Base-by-base conservation (phyloP, 129 eudicot species). In the Logfia minima region DNA sequence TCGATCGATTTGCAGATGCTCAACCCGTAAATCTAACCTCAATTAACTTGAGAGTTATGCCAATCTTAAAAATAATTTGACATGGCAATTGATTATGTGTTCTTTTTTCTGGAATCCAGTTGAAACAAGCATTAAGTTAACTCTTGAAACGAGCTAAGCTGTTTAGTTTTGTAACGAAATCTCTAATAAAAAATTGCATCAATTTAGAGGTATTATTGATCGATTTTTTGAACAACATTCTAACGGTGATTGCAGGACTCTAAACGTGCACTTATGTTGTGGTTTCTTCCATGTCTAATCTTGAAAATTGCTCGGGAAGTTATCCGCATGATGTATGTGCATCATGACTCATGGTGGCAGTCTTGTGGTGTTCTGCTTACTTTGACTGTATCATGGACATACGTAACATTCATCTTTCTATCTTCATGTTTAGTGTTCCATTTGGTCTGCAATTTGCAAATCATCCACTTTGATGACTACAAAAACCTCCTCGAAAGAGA, bases 381-480 rank as follows among this genome's bases (percentile, higher is more conserved):
- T 34, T 86, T 87, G 60, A 66, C 89, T 8, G 43, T 89, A 0
- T 81, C 96, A 61, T 92, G 96, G 93, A 79, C 89, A 9, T 92
- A 89, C 6, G 80, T 83, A 41, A 84, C 90, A 8, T 75, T 74
- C 48, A 86, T 89, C 63, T 85, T 83, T 75, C 68, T 92, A 64
- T 82, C 96, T 35, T 85, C 91, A 74, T 89, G 96, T 79, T 74
- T 89, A 24, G 72, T 92, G 78, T 92, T 92, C 87, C 88, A 89
- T 71, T 32, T 92, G 43, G 91, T 90, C 66, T 92, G 97, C 87
- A 83, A 75, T 83, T 80, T 92, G 82, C 97, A 87, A 83, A 77
- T 92, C 37, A 89, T 92, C 78, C 91, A 92, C 82, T 89, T 92
- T 66, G 91, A 92, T 43, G 96, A 92, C 78, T 92, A 87, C 9